A percentile compares a stretch with the other conserved stretches of the same genome.
Conservation (phyloP, 2,329 filamentous ascomycete genomes). For the Fusarium oxysporum region DNA sequence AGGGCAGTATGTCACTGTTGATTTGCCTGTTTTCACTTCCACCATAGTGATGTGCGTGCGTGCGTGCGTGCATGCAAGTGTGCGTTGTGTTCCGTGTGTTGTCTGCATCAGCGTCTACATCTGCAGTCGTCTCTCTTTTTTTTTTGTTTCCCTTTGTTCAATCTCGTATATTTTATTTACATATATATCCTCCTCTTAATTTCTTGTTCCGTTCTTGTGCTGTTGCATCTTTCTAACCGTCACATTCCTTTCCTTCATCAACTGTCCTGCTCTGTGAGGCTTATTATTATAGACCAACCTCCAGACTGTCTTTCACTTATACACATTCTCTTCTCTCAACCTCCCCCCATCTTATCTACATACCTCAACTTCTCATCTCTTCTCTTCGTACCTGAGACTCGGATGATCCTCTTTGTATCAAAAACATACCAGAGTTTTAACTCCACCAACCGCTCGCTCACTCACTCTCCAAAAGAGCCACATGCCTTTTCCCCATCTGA, state of each 20-base stretch:
- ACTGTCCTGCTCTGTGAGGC: conserved; percentile 5
- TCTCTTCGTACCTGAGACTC: conserved; percentile 4
- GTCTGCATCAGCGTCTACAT: not conserved
- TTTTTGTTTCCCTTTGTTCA: conserved; percentile 7
- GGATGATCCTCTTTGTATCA: conserved; percentile 26
- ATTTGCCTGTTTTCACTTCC: conserved; percentile 4
- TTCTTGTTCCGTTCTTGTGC: not conserved
- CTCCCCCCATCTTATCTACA: conserved; percentile 11
- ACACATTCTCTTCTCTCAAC: conserved; percentile 13
- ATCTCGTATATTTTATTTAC: conserved; percentile 21
- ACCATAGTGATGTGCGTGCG: not conserved
- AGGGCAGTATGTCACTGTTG: not conserved
- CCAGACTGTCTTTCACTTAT: not conserved
- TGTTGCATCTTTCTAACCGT: not conserved
- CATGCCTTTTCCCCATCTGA: conserved; percentile 14
- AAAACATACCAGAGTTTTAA: conserved; percentile 25
- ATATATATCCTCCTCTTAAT: not conserved
- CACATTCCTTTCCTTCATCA: conserved; percentile 18
- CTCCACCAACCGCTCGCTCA: conserved; percentile 19
- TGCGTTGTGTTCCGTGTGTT: not conserved
- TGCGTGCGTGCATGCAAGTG: not conserved
- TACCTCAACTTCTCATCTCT: not conserved
- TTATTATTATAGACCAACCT: not conserved
- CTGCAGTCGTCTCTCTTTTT: not conserved
- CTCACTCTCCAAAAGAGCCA: conserved; percentile 3